Evolutionary conservation across 2,329 filamentous ascomycete genomes (phyloP).

Genomic region (Aspergillus brunneoviolaceus): DNA sequence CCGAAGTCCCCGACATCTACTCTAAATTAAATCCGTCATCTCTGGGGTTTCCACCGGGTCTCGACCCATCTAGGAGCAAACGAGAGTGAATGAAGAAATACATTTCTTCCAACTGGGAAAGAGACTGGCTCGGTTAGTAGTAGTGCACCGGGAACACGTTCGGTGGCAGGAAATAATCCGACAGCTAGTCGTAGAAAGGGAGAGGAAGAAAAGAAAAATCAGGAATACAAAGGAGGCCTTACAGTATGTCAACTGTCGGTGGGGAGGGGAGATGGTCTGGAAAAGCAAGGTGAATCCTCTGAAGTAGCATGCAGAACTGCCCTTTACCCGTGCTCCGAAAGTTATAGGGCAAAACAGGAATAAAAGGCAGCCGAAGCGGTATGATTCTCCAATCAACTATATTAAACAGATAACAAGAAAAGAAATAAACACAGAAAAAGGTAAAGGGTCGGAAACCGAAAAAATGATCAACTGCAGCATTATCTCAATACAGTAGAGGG

Average conservation of each 20-base stretch:
- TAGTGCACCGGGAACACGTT: not conserved
- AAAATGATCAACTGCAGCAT: not conserved
- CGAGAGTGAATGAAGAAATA: not conserved
- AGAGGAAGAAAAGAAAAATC: not conserved
- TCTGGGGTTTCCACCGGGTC: conserved; percentile 12
- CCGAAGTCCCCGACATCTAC: conserved; percentile 9
- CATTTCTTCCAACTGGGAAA: no score
- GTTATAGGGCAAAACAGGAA: not conserved
- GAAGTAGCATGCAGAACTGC: conserved; percentile 4
- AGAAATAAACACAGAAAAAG: not conserved
- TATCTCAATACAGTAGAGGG: not conserved
- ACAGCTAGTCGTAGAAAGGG: not conserved
- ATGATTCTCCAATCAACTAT: not conserved
- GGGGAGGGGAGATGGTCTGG: not conserved
- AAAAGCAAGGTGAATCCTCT: conserved; percentile 5
- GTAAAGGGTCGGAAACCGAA: not conserved
- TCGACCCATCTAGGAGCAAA: conserved; percentile 8
- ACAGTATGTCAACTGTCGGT: not conserved
- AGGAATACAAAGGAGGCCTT: not conserved
- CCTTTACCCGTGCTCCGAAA: not conserved
- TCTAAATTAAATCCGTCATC: conserved; percentile 17
- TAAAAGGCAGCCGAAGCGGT: not conserved
- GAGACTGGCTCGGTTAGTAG: no score
- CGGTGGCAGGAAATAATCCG: not conserved
- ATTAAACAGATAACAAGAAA: not conserved